Evolutionary conservation across 129 eudicot genomes (phyloP).

Genomic region (Kitagawia praeruptora): DNA sequence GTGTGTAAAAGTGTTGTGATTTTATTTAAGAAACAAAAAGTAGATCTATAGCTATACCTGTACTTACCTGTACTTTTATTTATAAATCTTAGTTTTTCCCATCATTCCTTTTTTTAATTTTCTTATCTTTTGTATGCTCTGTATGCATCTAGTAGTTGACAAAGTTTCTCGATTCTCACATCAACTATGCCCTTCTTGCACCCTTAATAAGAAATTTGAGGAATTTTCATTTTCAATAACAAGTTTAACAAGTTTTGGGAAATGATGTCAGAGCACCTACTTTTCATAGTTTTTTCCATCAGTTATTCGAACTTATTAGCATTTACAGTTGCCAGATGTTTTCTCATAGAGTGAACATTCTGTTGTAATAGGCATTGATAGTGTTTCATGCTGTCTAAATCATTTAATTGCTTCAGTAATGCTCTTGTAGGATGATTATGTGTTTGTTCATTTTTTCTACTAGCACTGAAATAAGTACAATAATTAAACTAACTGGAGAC

Average conservation of each 20-base stretch:
- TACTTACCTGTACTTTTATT: not conserved
- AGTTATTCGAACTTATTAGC: not conserved
- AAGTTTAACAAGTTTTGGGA: too few relatives aligned
- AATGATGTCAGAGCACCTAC: not conserved
- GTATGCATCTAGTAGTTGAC: not conserved
- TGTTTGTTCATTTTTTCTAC: not conserved
- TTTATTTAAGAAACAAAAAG: not conserved
- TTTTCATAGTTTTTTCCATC: not conserved
- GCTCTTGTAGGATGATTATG: not conserved
- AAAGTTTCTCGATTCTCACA: not conserved
- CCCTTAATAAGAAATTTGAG: not conserved
- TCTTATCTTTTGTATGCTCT: not conserved
- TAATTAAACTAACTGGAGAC: not conserved
- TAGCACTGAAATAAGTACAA: not conserved
- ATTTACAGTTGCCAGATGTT: not conserved
- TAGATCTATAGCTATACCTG: not conserved
- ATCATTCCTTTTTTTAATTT: not conserved
- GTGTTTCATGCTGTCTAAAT: not conserved
- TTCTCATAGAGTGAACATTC: not conserved
- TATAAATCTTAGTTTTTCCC: not conserved
- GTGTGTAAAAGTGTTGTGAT: not conserved
- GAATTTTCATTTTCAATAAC: too few relatives aligned
- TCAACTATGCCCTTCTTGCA: not conserved
- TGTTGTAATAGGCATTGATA: not conserved
- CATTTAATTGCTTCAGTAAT: not conserved